Conservation (phyloP, 169 alveolate genomes). For the Plasmodium malariae region DNA sequence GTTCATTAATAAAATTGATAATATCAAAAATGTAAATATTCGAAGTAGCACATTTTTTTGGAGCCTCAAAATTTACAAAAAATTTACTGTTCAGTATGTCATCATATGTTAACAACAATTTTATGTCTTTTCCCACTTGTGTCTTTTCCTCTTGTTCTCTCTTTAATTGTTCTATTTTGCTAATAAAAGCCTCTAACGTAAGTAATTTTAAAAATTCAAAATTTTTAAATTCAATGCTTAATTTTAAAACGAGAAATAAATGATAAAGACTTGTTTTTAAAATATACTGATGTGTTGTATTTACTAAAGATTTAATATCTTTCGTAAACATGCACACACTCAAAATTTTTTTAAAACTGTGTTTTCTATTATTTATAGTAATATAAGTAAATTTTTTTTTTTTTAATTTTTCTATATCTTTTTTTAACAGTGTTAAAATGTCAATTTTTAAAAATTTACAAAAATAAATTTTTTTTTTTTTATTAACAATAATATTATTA, state of each 20-base stretch:
- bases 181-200: slow-evolving; percentile 43
- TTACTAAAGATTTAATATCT: neutral
- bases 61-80: neutral
- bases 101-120: slow-evolving; percentile 19
- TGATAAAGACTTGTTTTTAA: slow-evolving; percentile 15
- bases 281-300: slow-evolving; percentile 6
- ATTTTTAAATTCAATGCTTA: slow-evolving; percentile 36
- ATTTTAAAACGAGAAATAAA: slow-evolving; percentile 39
- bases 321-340: neutral
- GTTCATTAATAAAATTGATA: slow-evolving; percentile 37
- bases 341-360: slow-evolving; percentile 27
- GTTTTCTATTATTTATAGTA: slow-evolving; percentile 31
- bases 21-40: slow-evolving; percentile 41
- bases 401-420: slow-evolving; percentile 52
- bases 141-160: neutral
- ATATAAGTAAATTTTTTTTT: slow-evolving; percentile 28
- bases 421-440: slow-evolving; percentile 25
- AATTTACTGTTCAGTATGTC: slow-evolving; percentile 1
- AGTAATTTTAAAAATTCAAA: slow-evolving; percentile 15
- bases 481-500: too few relatives aligned
- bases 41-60: neutral
- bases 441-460: slow-evolving; percentile 34
- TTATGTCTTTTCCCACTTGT: neutral
- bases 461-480: slow-evolving; percentile 1
- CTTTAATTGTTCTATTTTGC: slow-evolving; percentile 1